Base-by-base conservation (phyloP, 768 basidiomycete genomes). In the Hypholoma fasciculare region DNA sequence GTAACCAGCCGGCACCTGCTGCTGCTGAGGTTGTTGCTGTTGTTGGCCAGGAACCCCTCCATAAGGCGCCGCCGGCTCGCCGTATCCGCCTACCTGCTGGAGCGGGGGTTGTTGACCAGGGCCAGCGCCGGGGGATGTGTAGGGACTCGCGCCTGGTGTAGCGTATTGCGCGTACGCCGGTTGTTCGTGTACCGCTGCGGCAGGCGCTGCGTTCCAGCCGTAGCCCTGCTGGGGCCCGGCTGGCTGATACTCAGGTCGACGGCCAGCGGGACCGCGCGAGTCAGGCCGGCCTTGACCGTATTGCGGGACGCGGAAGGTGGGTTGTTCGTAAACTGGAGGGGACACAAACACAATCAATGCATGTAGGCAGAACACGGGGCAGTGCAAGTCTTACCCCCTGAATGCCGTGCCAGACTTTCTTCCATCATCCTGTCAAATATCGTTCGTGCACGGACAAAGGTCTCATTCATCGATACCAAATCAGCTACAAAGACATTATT, bases 371-470 rank as follows among this genome's bases (percentile, higher is more conserved):
- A 8, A 40, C 16, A 50, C 13, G 30, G 17, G 9, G 30, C 30
- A 34, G 30, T 34, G 30, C 6, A 34, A 9, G 17, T 71, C 78
- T 50, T 68, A 88, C 88, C 77, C 49, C 82, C 87, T 11, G 84
- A 79, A 65, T 92, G 88, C 57, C 88, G 78, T 4, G 90, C 87
- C 30, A 94, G 75, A 65, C 89, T 91, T 60, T 94, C 93, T 68
- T 94, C 92, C 86, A 96, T 93, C 89, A 97, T 92, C 34, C 88
- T 77, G 68, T 97, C 95, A 65, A 96, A 98, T 54, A 96, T 92
- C 14, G 87, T 85, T 48, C 92, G 82, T 4, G 95, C 96, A 43
- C 89, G 86, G 27, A 95, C 82, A 66, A 98, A 97, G 16, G 87
- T 94, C 72, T 96, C 93, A 70, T 95, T 95, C 91, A 98, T 96